Base-by-base conservation (phyloP, 2,329 filamentous ascomycete genomes). In the Paracoccidioides brasiliensis region DNA sequence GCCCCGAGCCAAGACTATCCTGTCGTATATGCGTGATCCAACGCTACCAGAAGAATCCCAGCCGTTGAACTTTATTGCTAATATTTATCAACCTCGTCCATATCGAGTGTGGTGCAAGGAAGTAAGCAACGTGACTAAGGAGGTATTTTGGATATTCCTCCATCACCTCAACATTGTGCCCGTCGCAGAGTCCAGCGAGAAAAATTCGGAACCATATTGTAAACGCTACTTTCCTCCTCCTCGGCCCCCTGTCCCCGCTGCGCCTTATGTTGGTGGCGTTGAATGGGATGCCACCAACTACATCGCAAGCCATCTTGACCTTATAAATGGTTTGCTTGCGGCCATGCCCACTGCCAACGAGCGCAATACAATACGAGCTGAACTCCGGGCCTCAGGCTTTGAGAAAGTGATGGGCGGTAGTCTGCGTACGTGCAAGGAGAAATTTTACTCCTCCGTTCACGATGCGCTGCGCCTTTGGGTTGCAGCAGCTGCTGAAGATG, bases 231-330 rank as follows among this genome's bases (percentile, higher is more conserved):
- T 96, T 67, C 91, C 93, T 0, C 81, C 84, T 49, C 87, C 90
- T 62, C 83, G 90, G 0, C 87, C 90, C 3, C 93, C 93, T 0
- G 90, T 97, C 0, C 89, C 91, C 32, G 91, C 93, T 14, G 91
- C 91, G 4, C 91, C 91, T 0, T 97, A 97, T 66, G 90, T 97
- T 44, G 93, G 93, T 51, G 91, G 93, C 54, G 93, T 97, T 8
- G 93, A 98, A 71, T 97, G 93, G 93, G 93, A 97, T 67, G 93
- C 93, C 2, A 97, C 93, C 8, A 96, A 95, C 70, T 97, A 97
- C 68, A 78, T 97, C 9, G 89, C 91, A 15, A 88, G 87, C 0
- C 91, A 98, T 66, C 78, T 98, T 8, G 93, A 97, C 66, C 82
- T 98, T 9, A 74, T 97, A 64, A 98, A 97, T 66, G 91, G 89